Conservation (phyloP, 2,329 filamentous ascomycete species). For the Cadophora luteo-olivacea region DNA sequence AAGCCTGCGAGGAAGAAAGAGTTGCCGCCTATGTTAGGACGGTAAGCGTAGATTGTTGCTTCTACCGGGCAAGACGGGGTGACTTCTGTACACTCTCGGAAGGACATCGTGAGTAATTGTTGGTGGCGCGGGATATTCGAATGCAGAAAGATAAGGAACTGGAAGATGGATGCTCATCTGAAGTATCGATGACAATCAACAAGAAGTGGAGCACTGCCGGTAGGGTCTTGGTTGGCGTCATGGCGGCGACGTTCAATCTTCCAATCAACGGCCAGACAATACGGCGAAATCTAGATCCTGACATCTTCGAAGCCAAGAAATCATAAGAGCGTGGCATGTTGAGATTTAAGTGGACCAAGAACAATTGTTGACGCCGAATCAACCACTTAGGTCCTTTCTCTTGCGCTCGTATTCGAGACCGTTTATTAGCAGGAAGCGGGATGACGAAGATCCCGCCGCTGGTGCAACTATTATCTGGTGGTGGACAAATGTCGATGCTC, state of each 20-base stretch:
- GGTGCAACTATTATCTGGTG: background rate
- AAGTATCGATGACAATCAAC: background rate
- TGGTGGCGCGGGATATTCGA: no score
- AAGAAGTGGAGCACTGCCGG: background rate
- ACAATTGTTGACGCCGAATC: no score
- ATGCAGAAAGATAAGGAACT: no score
- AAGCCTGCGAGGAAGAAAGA: no score
- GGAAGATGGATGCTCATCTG: no score
- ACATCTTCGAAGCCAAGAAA: background rate
- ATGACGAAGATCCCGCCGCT: background rate
- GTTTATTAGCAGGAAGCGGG: background rate
- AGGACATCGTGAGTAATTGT: no score
- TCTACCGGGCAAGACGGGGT: no score
- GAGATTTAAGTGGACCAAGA: no score
- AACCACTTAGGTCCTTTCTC: background rate
- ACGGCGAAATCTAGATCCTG: background rate
- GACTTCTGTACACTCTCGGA: no score
- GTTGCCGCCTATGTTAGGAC: no score
- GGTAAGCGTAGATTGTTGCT: no score
- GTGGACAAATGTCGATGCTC: no score
- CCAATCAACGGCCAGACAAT: background rate
- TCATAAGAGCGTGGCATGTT: background rate
- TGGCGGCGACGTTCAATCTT: background rate
- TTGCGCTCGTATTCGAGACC: background rate
- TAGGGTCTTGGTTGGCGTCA: background rate